Conservation (phyloP, 2,329 filamentous ascomycete species). For the Zasmidium cellare region DNA sequence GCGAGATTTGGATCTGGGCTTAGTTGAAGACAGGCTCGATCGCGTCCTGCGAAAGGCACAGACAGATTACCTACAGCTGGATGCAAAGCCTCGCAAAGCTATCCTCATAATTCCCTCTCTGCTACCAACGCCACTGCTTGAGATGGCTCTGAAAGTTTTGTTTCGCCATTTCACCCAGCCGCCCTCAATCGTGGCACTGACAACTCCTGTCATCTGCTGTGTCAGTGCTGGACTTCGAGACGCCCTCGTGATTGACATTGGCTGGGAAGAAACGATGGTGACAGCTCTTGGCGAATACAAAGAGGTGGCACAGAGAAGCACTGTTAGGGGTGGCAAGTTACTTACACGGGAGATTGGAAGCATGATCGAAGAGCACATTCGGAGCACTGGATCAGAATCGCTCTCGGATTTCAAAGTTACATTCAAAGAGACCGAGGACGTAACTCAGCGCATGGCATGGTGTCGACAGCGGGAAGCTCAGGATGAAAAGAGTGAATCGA, state of each 20-base stretch:
- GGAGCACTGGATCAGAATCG: constrained; percentile 51
- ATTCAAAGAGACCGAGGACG: constrained; percentile 81
- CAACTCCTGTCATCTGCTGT: constrained; percentile 70
- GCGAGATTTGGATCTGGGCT: constrained; percentile 68
- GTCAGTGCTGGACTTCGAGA: constrained; percentile 81
- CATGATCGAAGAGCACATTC: constrained; percentile 58
- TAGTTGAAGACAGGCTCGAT: constrained; percentile 86
- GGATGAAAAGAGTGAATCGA: constrained; percentile 8
- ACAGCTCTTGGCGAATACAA: constrained; percentile 89
- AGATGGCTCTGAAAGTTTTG: constrained; percentile 71
- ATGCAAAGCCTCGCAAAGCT: constrained; percentile 69
- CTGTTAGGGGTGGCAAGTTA: constrained; percentile 70
- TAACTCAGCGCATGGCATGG: constrained; percentile 75
- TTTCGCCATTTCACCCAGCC: constrained; percentile 80
- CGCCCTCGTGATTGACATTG: constrained; percentile 84
- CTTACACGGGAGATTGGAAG: constrained; percentile 70
- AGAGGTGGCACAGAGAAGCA: constrained; percentile 71
- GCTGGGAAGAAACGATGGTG: constrained; percentile 86
- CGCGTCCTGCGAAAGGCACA: constrained; percentile 78
- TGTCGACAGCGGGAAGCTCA: constrained; percentile 50
- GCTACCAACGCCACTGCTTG: constrained; percentile 75
- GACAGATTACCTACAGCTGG: constrained; percentile 70
- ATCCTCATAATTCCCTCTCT: constrained; percentile 75
- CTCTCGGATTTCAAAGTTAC: constrained; percentile 37
- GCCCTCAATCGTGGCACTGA: constrained; percentile 77